Evolutionary conservation across 1,139 yeast genomes (phyloP).

Genomic region (Saccharomyces hybrid): DNA sequence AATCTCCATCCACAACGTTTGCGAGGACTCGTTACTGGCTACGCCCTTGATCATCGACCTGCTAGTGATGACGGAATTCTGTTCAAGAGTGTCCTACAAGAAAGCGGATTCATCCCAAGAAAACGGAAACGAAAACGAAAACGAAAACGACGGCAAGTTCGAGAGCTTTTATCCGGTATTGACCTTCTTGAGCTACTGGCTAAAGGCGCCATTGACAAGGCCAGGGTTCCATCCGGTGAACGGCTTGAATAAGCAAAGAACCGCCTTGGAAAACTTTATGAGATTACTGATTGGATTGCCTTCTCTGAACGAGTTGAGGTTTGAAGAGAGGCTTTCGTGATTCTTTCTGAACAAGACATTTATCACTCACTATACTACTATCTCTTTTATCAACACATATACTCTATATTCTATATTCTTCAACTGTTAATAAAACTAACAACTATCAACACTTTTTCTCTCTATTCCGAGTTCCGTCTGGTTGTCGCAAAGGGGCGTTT

Average conservation of each 20-base stretch:
- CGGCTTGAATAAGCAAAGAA: conserved; percentile 90
- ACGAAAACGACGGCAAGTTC: conserved; percentile 30
- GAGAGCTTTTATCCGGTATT: conserved; percentile 76
- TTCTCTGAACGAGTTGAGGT: conserved; percentile 82
- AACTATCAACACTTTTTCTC: background rate
- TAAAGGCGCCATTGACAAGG: conserved; percentile 90
- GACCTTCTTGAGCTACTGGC: conserved; percentile 88
- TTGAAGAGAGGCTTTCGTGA: conserved; percentile 69
- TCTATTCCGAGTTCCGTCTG: background rate
- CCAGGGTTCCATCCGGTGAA: conserved; percentile 87
- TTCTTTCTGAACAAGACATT: background rate
- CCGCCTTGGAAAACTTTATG: conserved; percentile 83
- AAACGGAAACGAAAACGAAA: conserved; percentile 32
- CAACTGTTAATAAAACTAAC: background rate
- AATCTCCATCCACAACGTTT: conserved; percentile 86
- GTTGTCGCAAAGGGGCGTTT: background rate
- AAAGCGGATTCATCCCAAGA: conserved; percentile 30
- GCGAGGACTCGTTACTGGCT: conserved; percentile 92
- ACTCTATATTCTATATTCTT: background rate
- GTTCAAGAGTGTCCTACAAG: conserved; percentile 76
- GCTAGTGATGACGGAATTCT: conserved; percentile 82
- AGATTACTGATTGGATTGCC: conserved; percentile 88
- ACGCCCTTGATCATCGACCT: conserved; percentile 90
- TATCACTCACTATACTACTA: background rate
- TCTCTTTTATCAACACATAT: background rate